Percentiles rank a stretch among this genome's conserved stretches.
Conservation (phyloP, 768 basidiomycete genomes). For the Mycena amicta region DNA sequence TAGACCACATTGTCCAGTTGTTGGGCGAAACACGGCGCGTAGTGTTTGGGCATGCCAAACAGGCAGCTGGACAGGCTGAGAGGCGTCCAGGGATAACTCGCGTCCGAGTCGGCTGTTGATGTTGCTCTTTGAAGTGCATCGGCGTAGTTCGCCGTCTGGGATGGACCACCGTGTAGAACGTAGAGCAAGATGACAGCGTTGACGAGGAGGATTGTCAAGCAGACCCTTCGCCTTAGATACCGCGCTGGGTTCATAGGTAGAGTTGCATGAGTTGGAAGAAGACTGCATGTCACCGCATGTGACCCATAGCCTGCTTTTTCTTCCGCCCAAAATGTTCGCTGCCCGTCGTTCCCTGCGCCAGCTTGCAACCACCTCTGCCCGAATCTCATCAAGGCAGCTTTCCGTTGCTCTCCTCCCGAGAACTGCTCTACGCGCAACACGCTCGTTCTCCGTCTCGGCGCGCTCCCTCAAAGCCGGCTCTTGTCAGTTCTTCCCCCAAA, state of each 20-base stretch:
- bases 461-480: slow-evolving; percentile 19
- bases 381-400: slow-evolving; percentile 37
- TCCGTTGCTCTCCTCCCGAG: slow-evolving; percentile 27
- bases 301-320: neutral
- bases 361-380: slow-evolving; percentile 47
- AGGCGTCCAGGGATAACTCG: slow-evolving; percentile 7
- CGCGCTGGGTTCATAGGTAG: neutral
- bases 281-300: neutral
- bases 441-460: slow-evolving; percentile 52
- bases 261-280: neutral
- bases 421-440: slow-evolving; percentile 22
- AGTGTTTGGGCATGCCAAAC: slow-evolving; percentile 16
- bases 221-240: neutral
- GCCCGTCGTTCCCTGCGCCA: slow-evolving; percentile 59
- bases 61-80: slow-evolving; percentile 7
- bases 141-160: too few species aligned
- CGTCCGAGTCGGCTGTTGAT: neutral
- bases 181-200: neutral
- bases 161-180: too few species aligned
- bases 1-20: slow-evolving; percentile 4
- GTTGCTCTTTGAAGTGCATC: neutral
- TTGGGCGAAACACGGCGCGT: slow-evolving; percentile 13
- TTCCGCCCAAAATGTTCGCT: slow-evolving; percentile 54
- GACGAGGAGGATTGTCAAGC: neutral
- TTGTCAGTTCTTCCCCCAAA: slow-evolving; percentile 14